A percentile compares a stretch with the other conserved stretches of the same genome.
These are phyloP conservation scores for Curvularia sp. DNA, from an alignment of 2,329 filamentous ascomycete genomes.

Conservation along the genomic window DNA sequence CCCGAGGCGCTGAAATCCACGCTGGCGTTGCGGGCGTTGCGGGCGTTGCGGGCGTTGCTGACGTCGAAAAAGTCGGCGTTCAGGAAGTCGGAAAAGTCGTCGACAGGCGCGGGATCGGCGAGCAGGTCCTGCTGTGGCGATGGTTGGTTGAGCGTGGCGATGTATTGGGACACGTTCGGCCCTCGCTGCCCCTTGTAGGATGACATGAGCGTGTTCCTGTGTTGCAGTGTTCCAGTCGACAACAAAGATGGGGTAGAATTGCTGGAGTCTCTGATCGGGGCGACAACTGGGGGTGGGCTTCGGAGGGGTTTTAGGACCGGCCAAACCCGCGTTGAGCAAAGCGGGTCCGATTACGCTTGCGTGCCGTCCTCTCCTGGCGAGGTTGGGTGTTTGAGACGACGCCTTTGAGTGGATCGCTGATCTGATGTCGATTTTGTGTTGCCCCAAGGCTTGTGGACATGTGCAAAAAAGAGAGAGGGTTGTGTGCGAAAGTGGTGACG, in stretches of 20 bases:
- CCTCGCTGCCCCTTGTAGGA: conserved; percentile 77
- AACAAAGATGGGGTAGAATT: conserved; percentile 17
- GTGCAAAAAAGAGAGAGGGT: conserved; percentile 8
- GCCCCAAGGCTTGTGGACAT: background rate
- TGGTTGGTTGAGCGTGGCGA: conserved; percentile 81
- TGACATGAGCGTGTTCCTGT: conserved; percentile 63
- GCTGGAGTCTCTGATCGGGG: conserved; percentile 24
- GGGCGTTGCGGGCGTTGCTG: conserved; percentile 68
- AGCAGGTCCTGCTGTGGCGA: conserved; percentile 52
- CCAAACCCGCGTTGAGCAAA: conserved; percentile 22
- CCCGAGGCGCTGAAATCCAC: conserved; percentile 36
- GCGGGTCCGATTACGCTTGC: conserved; percentile 23
- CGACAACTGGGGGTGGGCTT: conserved; percentile 19
- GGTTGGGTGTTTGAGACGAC: background rate
- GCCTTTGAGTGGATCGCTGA: background rate
- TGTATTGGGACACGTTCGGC: conserved; percentile 88
- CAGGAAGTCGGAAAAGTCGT: conserved; percentile 63
- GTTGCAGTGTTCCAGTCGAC: conserved; percentile 11
- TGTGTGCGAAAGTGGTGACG: conserved; percentile 30
- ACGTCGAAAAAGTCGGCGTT: conserved; percentile 71
- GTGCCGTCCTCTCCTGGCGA: conserved; percentile 5
- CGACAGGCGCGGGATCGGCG: conserved; percentile 51
- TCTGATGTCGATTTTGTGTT: background rate
- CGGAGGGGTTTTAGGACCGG: conserved; percentile 24
- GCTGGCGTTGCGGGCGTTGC: conserved; percentile 51